A percentile compares a stretch with the other conserved stretches of the same genome.
Evolutionary conservation across 345 rosid species (phyloP).

Genomic region (Arabis hirsuta): DNA sequence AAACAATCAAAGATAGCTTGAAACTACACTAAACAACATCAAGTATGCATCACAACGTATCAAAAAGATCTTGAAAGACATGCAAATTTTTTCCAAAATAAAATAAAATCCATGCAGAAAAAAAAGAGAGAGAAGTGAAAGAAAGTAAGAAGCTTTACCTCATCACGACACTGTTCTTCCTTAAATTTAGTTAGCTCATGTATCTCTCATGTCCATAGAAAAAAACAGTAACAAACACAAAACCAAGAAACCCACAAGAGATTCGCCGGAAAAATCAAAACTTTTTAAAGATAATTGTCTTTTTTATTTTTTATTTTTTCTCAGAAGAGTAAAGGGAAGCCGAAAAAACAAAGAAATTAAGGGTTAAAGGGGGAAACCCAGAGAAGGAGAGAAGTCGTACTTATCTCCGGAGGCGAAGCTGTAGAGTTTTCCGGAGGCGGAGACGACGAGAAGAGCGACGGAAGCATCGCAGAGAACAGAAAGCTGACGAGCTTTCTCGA

Average conservation of each 20-base stretch:
- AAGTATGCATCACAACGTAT: slow-evolving; percentile 29
- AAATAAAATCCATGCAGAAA: slow-evolving; percentile 35
- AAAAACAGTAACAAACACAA: slow-evolving; percentile 20
- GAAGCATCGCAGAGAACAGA: slow-evolving; percentile 72
- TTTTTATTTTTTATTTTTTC: neutral
- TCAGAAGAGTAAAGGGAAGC: slow-evolving; percentile 2
- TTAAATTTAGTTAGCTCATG: slow-evolving; percentile 16
- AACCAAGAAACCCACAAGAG: slow-evolving; percentile 10
- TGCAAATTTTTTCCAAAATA: slow-evolving; percentile 21
- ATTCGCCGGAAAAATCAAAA: slow-evolving; percentile 21
- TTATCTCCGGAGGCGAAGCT: slow-evolving; percentile 46
- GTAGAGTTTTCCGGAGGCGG: slow-evolving; percentile 43
- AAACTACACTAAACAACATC: slow-evolving; percentile 19
- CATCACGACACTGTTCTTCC: slow-evolving; percentile 25
- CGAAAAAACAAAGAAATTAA: neutral
- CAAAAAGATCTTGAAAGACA: slow-evolving; percentile 19
- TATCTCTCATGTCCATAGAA: slow-evolving; percentile 6
- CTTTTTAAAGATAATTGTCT: neutral
- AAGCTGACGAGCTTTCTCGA: slow-evolving; percentile 78
- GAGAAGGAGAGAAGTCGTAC: slow-evolving; percentile 29
- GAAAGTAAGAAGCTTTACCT: slow-evolving; percentile 25
- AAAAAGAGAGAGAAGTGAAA: neutral
- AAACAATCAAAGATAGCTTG: slow-evolving; percentile 17
- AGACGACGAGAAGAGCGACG: slow-evolving; percentile 44
- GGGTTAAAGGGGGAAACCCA: neutral